phyloP scores from a whole-genome alignment of 148 eudicot genomes.

The Rhododendron simsii region DNA sequence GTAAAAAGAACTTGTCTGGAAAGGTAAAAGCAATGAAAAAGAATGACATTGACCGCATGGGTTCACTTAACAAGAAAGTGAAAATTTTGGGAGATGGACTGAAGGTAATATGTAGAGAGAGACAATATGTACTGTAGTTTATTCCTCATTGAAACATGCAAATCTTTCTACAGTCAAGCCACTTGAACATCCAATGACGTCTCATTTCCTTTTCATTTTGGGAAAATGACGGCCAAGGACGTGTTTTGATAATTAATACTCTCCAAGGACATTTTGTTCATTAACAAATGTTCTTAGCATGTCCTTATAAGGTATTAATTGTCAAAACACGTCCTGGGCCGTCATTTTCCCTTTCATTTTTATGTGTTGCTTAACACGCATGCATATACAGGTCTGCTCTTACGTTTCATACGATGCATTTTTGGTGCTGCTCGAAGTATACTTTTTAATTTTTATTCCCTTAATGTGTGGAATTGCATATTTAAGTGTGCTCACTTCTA shows the following conservation, averaged over 20 bases:
- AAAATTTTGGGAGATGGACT: slow-evolving; percentile 74
- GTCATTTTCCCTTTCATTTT: neutral
- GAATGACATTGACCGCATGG: slow-evolving; percentile 49
- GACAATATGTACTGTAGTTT: neutral
- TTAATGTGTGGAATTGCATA: neutral
- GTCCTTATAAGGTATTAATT: no score
- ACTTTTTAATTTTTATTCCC: neutral
- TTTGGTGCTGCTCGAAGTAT: neutral
- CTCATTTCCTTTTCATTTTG: neutral
- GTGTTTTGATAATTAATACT: no score
- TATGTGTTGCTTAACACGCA: neutral
- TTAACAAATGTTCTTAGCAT: no score
- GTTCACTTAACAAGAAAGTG: slow-evolving; percentile 56
- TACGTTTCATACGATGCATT: neutral
- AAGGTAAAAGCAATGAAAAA: slow-evolving; percentile 55
- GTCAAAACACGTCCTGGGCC: no score
- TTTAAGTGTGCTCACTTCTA: slow-evolving; percentile 12
- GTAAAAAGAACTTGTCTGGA: slow-evolving; percentile 34
- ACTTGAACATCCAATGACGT: slow-evolving; percentile 7
- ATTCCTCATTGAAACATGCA: neutral
- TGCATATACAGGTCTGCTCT: neutral
- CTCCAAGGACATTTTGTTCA: no score
- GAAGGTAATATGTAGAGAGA: slow-evolving; percentile 31
- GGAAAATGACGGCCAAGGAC: no score
- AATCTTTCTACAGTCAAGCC: neutral